Evolutionary conservation across 805 yeast genomes (phyloP), one percentile per base, ranked within the genome.

Genomic region (Metschnikowia reukaufii): DNA sequence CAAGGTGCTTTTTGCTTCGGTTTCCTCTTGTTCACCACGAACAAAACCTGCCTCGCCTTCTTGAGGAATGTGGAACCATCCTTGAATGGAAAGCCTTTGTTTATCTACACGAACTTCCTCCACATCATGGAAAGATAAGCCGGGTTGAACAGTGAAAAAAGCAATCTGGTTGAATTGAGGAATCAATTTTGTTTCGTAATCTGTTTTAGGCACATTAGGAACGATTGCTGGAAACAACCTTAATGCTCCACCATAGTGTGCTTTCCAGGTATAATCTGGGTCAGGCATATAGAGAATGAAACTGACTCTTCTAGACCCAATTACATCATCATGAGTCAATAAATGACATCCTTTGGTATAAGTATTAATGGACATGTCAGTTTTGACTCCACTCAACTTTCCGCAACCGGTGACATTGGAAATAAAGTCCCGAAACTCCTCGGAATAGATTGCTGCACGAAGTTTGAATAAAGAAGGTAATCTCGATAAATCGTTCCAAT

Each of bases 11-110:
- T 76, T 74, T 0, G 86, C 84, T 56, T 84, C 90, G 1, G 87
- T 82, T 31, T 72, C 79, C 59, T 84, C 92, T 63, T 88, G 90
- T 61, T 89, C 96, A 5, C 95, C 96, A 31, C 80, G 81, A 16
- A 82, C 77, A 60, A 66, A 92, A 0, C 97, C 98, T 29, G 79
- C 82, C 66, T 94, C 99, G 8, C 96, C 97, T 9, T 70, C 71
- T 63, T 94, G 98, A 3, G 99, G 99, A 43, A 91, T 88, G 65
- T 94, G 99, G 63, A 92, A 95, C 99, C 99, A 95, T 1, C 99
- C 99, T 60, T 94, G 97, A 50, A 94, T 88, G 0, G 96, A 88
- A 30, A 94, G 71, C 60, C 99, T 77, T 52, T 90, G 96, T 61
- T 85, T 88, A 61, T 91, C 96, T 1, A 84, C 96, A 50, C 84